Evolutionary conservation across 768 basidiomycete genomes (phyloP), one percentile per base, ranked within the genome.

Genomic region (Leccinellum rugosiceps): DNA sequence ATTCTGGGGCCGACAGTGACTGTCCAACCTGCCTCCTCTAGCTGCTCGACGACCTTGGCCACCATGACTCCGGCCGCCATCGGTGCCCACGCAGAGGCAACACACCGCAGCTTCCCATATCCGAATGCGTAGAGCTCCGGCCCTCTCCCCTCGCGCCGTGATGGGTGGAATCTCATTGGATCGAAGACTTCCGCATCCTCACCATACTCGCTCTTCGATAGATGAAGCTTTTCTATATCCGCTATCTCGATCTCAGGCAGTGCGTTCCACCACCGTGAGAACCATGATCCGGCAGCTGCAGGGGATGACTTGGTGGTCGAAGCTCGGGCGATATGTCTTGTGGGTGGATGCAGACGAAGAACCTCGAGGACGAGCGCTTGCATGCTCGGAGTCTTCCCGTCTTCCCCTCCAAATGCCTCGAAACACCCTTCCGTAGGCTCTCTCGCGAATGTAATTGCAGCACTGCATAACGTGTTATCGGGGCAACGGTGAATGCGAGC

Each of bases 1-100:
- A 72, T 57, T 8, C 48, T 54, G 0, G 3, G 45, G 3, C 65
- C 50, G 32, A 47, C 5, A 11, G 32, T 50, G 75, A 65, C 38
- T 11, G 23, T 53, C 65, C 52, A 71, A 1, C 61, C 50, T 0
- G 55, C 58, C 1, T 64, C 69, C 9, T 73, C 65, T 13, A 78
- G 47, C n/a, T 69, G 65, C 7, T 70, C 63, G 0, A 83, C 57
- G 0, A 83, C 59, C 4, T 76, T 76, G 2, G 75, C 82, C 5
- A 74, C 73, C 5, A 86, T 76, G 0, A 83, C 54, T 0, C 72
- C 84, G 1, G 78, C 80, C 0, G 83, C 83, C 64, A 80, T 75
- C 0, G 85, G 85, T 2, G 85, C 85, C 83, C 84, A 84, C 0
- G 65, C 65, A 6, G 68, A 66, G 0, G 83, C 85, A 1, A 81